phyloP scores from a whole-genome alignment of 371 early-diverging fungal species.

The Apophysomyces variabilis region DNA sequence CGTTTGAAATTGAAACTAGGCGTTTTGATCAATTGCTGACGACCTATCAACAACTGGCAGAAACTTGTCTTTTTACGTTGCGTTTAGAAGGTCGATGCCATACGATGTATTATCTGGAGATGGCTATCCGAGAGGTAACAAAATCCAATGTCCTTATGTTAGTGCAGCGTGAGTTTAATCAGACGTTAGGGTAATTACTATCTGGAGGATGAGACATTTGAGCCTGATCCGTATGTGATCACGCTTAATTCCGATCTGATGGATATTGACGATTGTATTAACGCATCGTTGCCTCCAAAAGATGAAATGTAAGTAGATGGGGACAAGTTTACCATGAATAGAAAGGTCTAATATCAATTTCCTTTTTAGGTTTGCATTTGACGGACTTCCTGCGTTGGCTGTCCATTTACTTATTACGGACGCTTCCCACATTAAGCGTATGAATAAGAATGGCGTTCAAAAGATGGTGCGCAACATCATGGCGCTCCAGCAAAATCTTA shows the following conservation, averaged over 20 bases:
- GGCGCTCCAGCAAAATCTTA: slow-evolving; percentile 87
- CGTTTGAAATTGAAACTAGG: slow-evolving; percentile 18
- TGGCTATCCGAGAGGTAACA: slow-evolving; percentile 86
- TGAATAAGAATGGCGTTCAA: slow-evolving; percentile 75
- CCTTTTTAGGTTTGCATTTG: slow-evolving; percentile 72
- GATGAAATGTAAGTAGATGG: slow-evolving; percentile 58
- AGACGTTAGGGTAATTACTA: slow-evolving; percentile 67
- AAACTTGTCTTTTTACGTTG: slow-evolving; percentile 79
- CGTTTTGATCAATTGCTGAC: slow-evolving; percentile 60
- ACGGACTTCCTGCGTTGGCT: slow-evolving; percentile 80
- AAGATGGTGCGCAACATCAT: slow-evolving; percentile 86
- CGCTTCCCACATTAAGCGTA: slow-evolving; percentile 69
- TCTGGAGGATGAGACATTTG: slow-evolving; percentile 72
- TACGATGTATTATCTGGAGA: slow-evolving; percentile 86
- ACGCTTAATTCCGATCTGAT: slow-evolving; percentile 80
- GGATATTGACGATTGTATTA: slow-evolving; percentile 74
- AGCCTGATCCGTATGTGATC: slow-evolving; percentile 89
- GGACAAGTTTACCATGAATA: too few species aligned
- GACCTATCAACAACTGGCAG: slow-evolving; percentile 74
- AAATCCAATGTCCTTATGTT: too few species aligned
- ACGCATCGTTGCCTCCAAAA: slow-evolving; percentile 63
- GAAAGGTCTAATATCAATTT: too few species aligned
- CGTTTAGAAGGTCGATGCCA: slow-evolving; percentile 87
- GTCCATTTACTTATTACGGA: slow-evolving; percentile 73
- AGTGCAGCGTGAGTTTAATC: background rate